A percentile compares a stretch with the other conserved stretches of the same genome.
Evolutionary conservation across 805 yeast species (phyloP).

Genomic region (Ogataea corticis): DNA sequence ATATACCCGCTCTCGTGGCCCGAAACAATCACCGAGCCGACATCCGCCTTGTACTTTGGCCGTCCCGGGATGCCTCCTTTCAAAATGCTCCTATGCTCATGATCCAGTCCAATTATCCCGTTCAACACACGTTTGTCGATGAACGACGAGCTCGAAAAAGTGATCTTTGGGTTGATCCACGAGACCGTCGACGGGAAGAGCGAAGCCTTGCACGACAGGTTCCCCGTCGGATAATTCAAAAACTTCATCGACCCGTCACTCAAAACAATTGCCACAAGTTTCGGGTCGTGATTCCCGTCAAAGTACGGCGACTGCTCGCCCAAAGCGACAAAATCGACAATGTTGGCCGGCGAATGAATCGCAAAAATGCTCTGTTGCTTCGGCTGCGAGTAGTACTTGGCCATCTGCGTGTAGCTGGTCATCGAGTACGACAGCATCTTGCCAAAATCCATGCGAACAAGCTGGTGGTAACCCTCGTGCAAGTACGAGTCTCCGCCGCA

Average conservation of each 20-base stretch:
- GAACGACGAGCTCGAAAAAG: constrained; percentile 52
- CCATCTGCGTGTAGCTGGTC: constrained; percentile 83
- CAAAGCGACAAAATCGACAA: constrained; percentile 52
- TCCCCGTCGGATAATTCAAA: constrained; percentile 57
- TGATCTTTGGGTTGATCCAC: constrained; percentile 73
- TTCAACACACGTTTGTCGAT: constrained; percentile 32
- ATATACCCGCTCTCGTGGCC: constrained; percentile 88
- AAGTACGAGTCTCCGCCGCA: constrained; percentile 63
- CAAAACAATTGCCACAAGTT: constrained; percentile 55
- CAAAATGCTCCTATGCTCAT: constrained; percentile 56
- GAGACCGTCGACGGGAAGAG: constrained; percentile 80
- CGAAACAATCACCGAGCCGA: constrained; percentile 65
- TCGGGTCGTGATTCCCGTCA: constrained; percentile 78
- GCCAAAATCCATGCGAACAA: constrained; percentile 73
- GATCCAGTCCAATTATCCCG: constrained; percentile 44
- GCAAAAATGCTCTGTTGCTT: constrained; percentile 57
- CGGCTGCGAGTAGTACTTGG: constrained; percentile 66
- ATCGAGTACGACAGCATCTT: constrained; percentile 74
- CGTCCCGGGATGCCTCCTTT: constrained; percentile 79
- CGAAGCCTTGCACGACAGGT: constrained; percentile 49
- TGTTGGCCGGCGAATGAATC: constrained; percentile 45
- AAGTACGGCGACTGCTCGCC: constrained; percentile 72
- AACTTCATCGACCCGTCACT: constrained; percentile 68
- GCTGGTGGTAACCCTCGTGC: constrained; percentile 41
- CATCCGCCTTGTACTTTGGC: constrained; percentile 48